phyloP scores from a whole-genome alignment of 2,329 filamentous ascomycete species.

The Fusarium lyarnte region DNA sequence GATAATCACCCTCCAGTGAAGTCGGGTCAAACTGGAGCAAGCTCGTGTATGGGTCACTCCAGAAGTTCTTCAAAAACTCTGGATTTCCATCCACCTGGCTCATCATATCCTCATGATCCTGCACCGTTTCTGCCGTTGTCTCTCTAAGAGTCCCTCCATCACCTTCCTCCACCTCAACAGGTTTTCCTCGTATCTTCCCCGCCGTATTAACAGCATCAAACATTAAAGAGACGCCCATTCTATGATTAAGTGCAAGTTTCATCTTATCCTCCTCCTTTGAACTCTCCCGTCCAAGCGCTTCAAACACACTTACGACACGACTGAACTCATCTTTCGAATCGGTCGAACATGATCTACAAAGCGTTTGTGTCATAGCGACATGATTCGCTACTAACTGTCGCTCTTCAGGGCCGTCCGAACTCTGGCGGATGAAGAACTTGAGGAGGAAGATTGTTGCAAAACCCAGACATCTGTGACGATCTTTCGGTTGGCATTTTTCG shows the following conservation, averaged over 20 bases:
- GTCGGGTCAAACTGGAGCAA: slow-evolving; percentile 15
- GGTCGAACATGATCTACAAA: slow-evolving; percentile 10
- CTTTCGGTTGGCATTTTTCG: slow-evolving; percentile 25
- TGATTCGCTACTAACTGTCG: slow-evolving; percentile 22
- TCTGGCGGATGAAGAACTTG: slow-evolving; percentile 24
- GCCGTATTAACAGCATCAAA: slow-evolving; percentile 21
- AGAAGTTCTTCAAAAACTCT: slow-evolving; percentile 21
- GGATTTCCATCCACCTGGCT: background rate
- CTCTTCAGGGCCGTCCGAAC: background rate
- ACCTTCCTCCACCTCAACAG: slow-evolving; percentile 4
- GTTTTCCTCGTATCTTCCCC: slow-evolving; percentile 16
- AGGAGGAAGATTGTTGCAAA: slow-evolving; percentile 34
- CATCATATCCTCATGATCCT: background rate
- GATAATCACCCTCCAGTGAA: background rate
- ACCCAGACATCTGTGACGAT: slow-evolving; percentile 21
- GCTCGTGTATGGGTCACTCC: slow-evolving; percentile 27
- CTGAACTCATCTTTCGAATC: slow-evolving; percentile 23
- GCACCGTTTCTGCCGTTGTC: background rate
- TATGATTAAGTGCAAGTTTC: slow-evolving; percentile 14
- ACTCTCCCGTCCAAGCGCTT: slow-evolving; percentile 4
- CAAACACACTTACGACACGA: slow-evolving; percentile 16
- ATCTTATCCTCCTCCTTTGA: background rate
- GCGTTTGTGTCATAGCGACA: slow-evolving; percentile 12
- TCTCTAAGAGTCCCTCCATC: background rate
- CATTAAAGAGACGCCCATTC: slow-evolving; percentile 27